phyloP scores from a whole-genome alignment of 306 rosid genomes.

The Cajanus cajan region DNA sequence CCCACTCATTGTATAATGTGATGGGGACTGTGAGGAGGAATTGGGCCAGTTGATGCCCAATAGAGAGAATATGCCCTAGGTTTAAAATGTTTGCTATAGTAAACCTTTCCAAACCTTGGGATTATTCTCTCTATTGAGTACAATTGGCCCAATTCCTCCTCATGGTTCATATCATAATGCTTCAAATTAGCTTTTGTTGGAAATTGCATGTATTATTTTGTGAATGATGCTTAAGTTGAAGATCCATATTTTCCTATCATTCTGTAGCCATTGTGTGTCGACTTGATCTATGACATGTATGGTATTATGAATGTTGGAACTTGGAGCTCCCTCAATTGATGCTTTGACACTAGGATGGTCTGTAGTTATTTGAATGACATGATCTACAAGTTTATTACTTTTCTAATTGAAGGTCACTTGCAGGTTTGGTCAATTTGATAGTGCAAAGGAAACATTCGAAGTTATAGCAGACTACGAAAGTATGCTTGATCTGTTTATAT shows the following conservation, averaged over 20 bases:
- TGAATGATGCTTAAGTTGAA: not conserved
- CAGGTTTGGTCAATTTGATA: constrained; percentile 98
- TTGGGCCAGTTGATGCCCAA: no score
- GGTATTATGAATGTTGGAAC: not conserved
- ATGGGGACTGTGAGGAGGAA: no score
- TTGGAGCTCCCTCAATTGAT: constrained; percentile 8
- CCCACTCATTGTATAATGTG: not conserved
- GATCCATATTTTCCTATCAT: not conserved
- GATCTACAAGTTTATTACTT: constrained; percentile 1
- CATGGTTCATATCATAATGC: no score
- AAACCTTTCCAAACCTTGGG: no score
- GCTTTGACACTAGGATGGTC: not conserved
- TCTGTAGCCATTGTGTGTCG: not conserved
- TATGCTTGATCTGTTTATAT: constrained; percentile 88
- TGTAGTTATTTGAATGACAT: constrained; percentile 11
- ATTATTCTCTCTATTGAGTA: no score
- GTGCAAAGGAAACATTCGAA: constrained; percentile 96
- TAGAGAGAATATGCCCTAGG: no score
- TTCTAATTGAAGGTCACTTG: constrained; percentile 32
- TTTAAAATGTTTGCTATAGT: no score
- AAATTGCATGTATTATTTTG: constrained; percentile 1
- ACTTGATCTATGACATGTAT: constrained; percentile 6
- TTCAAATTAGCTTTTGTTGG: not conserved
- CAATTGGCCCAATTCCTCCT: no score
- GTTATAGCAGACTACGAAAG: constrained; percentile 86